A percentile compares a stretch with the other conserved stretches of the same genome.
Evolutionary conservation across 225 moss, liverwort and hornwort species (phyloP).

Genomic region (Bryum argenteum): DNA sequence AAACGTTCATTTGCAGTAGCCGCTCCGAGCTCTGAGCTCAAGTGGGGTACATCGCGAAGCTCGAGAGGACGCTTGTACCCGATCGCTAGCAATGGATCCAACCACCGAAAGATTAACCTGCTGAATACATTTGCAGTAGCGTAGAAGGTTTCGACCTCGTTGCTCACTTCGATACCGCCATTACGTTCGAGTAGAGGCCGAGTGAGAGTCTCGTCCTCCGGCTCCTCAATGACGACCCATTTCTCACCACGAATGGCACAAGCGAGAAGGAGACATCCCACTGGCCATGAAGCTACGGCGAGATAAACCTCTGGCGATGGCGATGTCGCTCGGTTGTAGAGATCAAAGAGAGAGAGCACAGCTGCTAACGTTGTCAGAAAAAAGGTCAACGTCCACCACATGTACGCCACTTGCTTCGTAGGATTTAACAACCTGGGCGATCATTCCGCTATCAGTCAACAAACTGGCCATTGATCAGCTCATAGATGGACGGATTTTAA

Average conservation of each 20-base stretch:
- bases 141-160: slow-evolving; percentile 29
- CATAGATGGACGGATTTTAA: too few relatives aligned
- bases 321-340: slow-evolving; percentile 24
- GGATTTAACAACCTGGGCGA: slow-evolving; percentile 46
- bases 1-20: slow-evolving; percentile 39
- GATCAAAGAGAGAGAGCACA: slow-evolving; percentile 39
- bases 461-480: too few relatives aligned
- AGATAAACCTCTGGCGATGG: slow-evolving; percentile 41
- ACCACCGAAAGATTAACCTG: slow-evolving; percentile 41
- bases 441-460: too few relatives aligned
- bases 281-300: slow-evolving; percentile 50
- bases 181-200: slow-evolving; percentile 27
- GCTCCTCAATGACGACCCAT: slow-evolving; percentile 37
- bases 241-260: slow-evolving; percentile 50
- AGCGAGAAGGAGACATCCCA: slow-evolving; percentile 50
- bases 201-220: background rate
- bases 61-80: slow-evolving; percentile 49
- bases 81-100: slow-evolving; percentile 42
- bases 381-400: slow-evolving; percentile 67
- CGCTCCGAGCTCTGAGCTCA: slow-evolving; percentile 29
- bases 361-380: slow-evolving; percentile 37
- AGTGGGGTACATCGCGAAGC: slow-evolving; percentile 43
- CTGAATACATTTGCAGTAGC: slow-evolving; percentile 32
- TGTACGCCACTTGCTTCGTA: slow-evolving; percentile 52
- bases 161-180: slow-evolving; percentile 14